Base-by-base conservation (phyloP, 352 stramenopile genomes). In the Phytophthora tentaculata region DNA sequence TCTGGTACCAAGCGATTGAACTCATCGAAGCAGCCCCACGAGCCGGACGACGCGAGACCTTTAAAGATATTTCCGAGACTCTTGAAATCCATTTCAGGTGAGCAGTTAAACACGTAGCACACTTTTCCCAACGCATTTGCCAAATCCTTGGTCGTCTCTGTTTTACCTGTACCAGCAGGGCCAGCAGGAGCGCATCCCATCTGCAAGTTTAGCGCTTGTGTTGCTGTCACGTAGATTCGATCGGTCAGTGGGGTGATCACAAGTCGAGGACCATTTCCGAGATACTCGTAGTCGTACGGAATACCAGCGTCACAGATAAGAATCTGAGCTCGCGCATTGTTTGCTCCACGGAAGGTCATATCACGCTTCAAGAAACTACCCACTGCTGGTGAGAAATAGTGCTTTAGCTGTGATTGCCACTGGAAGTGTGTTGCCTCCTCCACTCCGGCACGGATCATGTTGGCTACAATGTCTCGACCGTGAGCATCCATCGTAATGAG, bases 1-100 rank as follows among this genome's bases (percentile, higher is more conserved):
- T 98, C 95, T 7, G 96, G 95, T 10, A 98, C 91, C 7, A 99
- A 78, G 0, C 96, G 88, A 66, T 99, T 98, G 73, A 99, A 98
- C 70, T 98, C 96, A 61, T 99, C 96, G 61, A 99, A 98, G 75
- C 96, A 98, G 10, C 95, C 95, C 96, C 96, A 99, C 0, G 96
- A 97, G 9, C 96, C 96, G 0, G 89, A 97, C 1, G 92, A 98
- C 7, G 94, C 96, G 6, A 98, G 73, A 2, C 96, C 96, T 74
- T 98, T 99, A 80, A 99, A 99, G 37, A 99, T 98, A 64, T 98
- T 98, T n/a, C 95, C 96, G 0, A 99, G 74, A 67, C 91, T 95
- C 71, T 97, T 92, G 77, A 97, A 98, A 69, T 99, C 96, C 92
- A 98, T 98, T 73, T 99, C 96, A 1, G 96, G 96, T 4, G 95